Evolutionary conservation across 192 early-diverging fungal species (phyloP).

Genomic region (Blastocladiella britannica): DNA sequence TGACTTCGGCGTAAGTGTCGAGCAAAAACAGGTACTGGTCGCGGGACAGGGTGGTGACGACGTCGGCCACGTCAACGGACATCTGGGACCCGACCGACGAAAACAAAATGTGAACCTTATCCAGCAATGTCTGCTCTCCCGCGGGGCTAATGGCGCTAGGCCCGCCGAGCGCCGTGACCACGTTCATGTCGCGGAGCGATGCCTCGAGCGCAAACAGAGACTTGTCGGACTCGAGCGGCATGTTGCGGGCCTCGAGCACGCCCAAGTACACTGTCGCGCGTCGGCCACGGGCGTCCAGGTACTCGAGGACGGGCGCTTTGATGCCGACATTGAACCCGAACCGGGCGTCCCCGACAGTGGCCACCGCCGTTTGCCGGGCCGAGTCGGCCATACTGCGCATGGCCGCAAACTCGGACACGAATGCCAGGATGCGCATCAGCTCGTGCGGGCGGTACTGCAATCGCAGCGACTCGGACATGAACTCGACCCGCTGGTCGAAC

Average conservation of each 20-base stretch:
- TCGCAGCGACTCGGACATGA: slow-evolving; percentile 60
- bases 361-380: slow-evolving; percentile 63
- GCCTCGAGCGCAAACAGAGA: neutral
- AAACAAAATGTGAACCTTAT: slow-evolving; percentile 63
- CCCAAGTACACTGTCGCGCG: slow-evolving; percentile 64
- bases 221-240: slow-evolving; percentile 15
- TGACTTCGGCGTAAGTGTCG: slow-evolving; percentile 17
- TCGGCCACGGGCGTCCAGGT: slow-evolving; percentile 37
- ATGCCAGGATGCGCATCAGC: slow-evolving; percentile 46
- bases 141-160: slow-evolving; percentile 17
- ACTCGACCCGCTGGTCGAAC: slow-evolving; percentile 54
- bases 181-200: neutral
- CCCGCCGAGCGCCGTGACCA: slow-evolving; percentile 11
- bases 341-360: slow-evolving; percentile 51
- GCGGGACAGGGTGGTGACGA: slow-evolving; percentile 55
- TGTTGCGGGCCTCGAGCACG: slow-evolving; percentile 44
- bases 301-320: slow-evolving; percentile 63
- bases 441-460: slow-evolving; percentile 61
- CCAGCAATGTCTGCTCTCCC: slow-evolving; percentile 46
- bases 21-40: slow-evolving; percentile 68
- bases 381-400: slow-evolving; percentile 74
- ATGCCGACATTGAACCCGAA: slow-evolving; percentile 72
- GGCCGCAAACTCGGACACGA: slow-evolving; percentile 60
- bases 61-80: slow-evolving; percentile 41
- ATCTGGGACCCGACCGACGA: slow-evolving; percentile 39